Base-by-base conservation (phyloP, 2,329 filamentous ascomycete genomes). In the Penicillium italicum region DNA sequence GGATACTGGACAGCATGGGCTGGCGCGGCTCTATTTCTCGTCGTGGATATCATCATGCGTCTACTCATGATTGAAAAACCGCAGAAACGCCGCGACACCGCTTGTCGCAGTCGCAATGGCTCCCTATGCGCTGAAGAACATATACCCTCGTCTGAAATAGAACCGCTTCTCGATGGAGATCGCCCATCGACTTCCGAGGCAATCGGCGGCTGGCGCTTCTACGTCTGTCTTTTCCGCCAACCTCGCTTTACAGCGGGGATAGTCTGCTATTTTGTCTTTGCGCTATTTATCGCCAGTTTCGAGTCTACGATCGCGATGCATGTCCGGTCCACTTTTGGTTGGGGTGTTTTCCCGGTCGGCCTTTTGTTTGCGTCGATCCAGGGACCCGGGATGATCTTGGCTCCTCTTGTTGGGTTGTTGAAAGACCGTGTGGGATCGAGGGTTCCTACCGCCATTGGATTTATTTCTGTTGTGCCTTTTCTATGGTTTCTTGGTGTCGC, bases 1-100 rank as follows among this genome's bases (percentile, higher is more conserved):
- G 68, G 69, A 2, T 70, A 72, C 24, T 69, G 64, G 62, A 49
- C 46, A 4, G 65, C 66, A 2, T 71, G 67, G 67, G 50, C 49
- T 3, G 62, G 60, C 6, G 62, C 65, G 4, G 55, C 65, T 28
- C 50, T 50, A 1, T 55, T 71, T n/a, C 48, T 71, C 2, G 9
- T 61, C 0, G 28, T 69, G 5, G 69, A 71, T 42, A 67, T 70
- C 41, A n/a, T 63, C 2, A 60, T 70, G 59, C 67, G 69, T 28
- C 46, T 59, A 10, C 22, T 59, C 26, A 54, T 54, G 52, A 38
- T 50, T n/a, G 52, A 50, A 36, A 54, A 44, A 24, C 52, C 45
- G 5, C 30, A 33, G 28, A 51, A 51, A n/a, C 51, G 37, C 7
- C 36, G 22, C 12, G 31, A n/a, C 2, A n/a, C 9, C 3, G 16